Evolutionary conservation across 306 rosid genomes (phyloP), one percentile per base, ranked within the genome.

Genomic region (Luffa aegyptiaca): DNA sequence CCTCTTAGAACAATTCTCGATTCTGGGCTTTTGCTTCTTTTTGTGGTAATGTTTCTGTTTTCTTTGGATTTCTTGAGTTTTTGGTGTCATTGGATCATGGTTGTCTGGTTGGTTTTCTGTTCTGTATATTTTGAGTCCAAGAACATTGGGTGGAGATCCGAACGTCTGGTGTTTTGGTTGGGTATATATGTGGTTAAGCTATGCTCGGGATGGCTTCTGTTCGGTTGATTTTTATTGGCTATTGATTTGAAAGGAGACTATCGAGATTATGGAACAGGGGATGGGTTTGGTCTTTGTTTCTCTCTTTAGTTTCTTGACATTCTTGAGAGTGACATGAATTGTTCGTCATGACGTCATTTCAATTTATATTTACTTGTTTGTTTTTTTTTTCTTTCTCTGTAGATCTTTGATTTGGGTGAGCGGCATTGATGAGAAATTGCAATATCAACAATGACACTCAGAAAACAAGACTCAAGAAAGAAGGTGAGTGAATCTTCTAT

Each of bases 351-450:
- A 45, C 45, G n/a, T 12, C 20, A 70, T 66, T 82, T 80, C 72
- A 8, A 65, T 78, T 17, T 26, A 35, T 80, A n/a, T 66, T n/a
- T 62, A 11, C 59, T 48, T 70, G 12, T 77, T 79, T 53, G 66
- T 11, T 64, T 49, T 41, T 26, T 26, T 44, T 16, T 48, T 1
- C 6, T 63, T 75, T 70, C 44, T 33, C 48, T 8, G 63, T 45
- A 88, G 86, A 84, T 80, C 59, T 45, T n/a, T 75, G 80, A 84
- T 65, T 80, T 80, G 80, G 84, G 75, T 79, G 45, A 75, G 77
- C 57, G 57, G 68, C 76, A 62, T 83, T 83, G 79, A 81, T 79
- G 84, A 86, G 59, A 79, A 49, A 42, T 64, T 48, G 82, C 69
- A 69, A 49, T 48, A 65, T 70, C 79, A 71, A 31, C 78, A 18